Percentiles rank a stretch among this genome's conserved stretches.
These are phyloP conservation scores for Silene conica DNA, from an alignment of 148 eudicot species.

Conservation along the genomic window DNA sequence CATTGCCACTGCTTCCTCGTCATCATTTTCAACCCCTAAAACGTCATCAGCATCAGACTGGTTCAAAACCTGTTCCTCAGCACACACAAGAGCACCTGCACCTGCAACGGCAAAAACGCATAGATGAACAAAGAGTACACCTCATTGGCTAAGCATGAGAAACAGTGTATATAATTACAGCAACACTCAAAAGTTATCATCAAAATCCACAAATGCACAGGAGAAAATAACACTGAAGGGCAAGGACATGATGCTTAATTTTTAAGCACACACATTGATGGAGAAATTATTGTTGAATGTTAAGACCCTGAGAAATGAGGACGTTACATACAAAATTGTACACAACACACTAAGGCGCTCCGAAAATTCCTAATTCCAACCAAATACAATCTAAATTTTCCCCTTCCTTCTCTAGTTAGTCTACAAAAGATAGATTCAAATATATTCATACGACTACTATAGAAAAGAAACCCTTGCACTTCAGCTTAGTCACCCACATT, in stretches of 20 bases:
- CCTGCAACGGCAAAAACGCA: conserved; percentile 31
- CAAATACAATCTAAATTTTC: neutral
- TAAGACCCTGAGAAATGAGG: too few relatives aligned
- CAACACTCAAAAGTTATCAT: neutral
- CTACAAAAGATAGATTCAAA: too few relatives aligned
- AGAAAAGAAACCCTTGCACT: too few relatives aligned
- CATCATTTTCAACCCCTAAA: conserved; percentile 55
- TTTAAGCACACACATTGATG: neutral
- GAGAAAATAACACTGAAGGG: neutral
- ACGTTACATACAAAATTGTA: neutral
- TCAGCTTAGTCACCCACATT: too few relatives aligned
- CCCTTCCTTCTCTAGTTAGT: neutral
- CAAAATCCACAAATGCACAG: neutral
- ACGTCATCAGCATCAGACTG: conserved; percentile 66
- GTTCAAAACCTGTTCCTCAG: conserved; percentile 80
- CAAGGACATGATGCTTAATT: neutral
- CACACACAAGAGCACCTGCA: conserved; percentile 46
- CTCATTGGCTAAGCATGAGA: neutral
- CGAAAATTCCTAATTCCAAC: neutral
- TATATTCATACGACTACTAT: too few relatives aligned
- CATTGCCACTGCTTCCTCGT: conserved; percentile 75
- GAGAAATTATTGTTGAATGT: too few relatives aligned
- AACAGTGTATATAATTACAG: neutral
- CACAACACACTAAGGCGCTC: neutral
- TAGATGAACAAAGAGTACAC: conserved; percentile 4